These are phyloP conservation scores for Fusarium incarnatum DNA, from an alignment of 2,329 filamentous ascomycete species.

Conservation along the genomic window DNA sequence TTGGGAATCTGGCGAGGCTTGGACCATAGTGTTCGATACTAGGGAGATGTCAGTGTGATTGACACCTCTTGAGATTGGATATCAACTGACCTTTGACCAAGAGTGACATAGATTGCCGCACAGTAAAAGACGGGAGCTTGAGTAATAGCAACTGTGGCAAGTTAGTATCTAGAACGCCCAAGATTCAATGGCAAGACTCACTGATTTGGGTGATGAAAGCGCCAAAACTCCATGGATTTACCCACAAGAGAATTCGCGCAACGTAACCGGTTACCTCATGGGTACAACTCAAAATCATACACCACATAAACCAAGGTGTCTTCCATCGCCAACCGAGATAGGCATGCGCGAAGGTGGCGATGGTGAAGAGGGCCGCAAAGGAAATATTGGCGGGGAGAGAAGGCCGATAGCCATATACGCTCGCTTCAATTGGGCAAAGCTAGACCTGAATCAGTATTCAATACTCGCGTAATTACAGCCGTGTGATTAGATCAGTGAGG, in stretches of 20 bases:
- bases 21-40: constrained; percentile 51
- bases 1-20: constrained; percentile 50
- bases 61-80: rapidly evolving
- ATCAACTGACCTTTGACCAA: constrained; percentile 21
- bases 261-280: constrained; percentile 69
- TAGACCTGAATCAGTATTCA: not conserved
- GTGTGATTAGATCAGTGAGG: not conserved
- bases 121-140: constrained; percentile 53
- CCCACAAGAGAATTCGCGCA: constrained; percentile 64
- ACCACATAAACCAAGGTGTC: constrained; percentile 55
- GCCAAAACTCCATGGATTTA: constrained; percentile 65
- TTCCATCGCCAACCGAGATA: constrained; percentile 54
- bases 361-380: constrained; percentile 56
- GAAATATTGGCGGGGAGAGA: constrained; percentile 52
- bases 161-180: not conserved
- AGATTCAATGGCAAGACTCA: not conserved
- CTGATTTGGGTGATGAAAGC: constrained; percentile 71
- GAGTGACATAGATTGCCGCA: constrained; percentile 47
- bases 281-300: constrained; percentile 63
- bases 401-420: constrained; percentile 58
- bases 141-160: constrained; percentile 57
- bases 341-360: constrained; percentile 57
- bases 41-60: not conserved
- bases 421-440: constrained; percentile 50
- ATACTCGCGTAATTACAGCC: rapidly evolving